A percentile compares a stretch with the other conserved stretches of the same genome.
Conservation (phyloP, 2,329 filamentous ascomycete species). For the Didymella lethalis region DNA sequence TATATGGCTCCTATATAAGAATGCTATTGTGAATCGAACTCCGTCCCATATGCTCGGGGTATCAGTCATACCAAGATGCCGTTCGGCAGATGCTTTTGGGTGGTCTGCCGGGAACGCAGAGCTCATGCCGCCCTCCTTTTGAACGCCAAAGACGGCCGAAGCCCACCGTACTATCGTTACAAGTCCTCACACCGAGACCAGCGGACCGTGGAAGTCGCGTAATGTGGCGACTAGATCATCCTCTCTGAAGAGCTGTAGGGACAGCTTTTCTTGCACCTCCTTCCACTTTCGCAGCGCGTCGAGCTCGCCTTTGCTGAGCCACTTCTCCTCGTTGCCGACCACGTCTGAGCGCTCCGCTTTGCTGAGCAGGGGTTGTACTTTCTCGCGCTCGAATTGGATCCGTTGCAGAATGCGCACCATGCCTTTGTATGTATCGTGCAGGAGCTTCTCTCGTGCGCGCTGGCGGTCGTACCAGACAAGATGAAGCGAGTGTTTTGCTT, state of each 20-base stretch:
- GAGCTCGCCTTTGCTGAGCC: conserved; percentile 77
- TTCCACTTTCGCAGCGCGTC: conserved; percentile 70
- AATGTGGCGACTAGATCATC: conserved; percentile 87
- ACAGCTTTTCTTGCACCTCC: conserved; percentile 71
- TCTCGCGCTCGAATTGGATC: conserved; percentile 75
- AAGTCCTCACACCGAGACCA: conserved; percentile 34
- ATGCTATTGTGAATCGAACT: conserved; percentile 17
- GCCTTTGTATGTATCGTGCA: conserved; percentile 86
- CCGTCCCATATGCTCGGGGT: conserved; percentile 23
- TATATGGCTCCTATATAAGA: conserved; percentile 9
- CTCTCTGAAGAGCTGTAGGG: conserved; percentile 79
- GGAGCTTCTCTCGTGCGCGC: conserved; percentile 71
- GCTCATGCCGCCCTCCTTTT: neutral
- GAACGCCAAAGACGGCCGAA: conserved; percentile 13
- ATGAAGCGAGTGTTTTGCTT: conserved; percentile 84
- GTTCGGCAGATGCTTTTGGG: conserved; percentile 17
- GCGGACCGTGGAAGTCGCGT: conserved; percentile 64
- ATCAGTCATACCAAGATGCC: conserved; percentile 21
- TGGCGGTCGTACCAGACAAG: conserved; percentile 90
- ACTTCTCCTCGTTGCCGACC: conserved; percentile 81
- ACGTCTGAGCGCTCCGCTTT: conserved; percentile 89
- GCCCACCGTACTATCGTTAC: conserved; percentile 19
- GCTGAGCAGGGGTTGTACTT: conserved; percentile 74
- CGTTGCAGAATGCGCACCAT: conserved; percentile 88
- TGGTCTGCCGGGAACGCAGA: neutral